Percentiles rank a stretch among this genome's conserved stretches.
These are phyloP conservation scores for Aspergillus spinulosporus DNA, from an alignment of 2,329 filamentous ascomycete genomes.

Conservation along the genomic window DNA sequence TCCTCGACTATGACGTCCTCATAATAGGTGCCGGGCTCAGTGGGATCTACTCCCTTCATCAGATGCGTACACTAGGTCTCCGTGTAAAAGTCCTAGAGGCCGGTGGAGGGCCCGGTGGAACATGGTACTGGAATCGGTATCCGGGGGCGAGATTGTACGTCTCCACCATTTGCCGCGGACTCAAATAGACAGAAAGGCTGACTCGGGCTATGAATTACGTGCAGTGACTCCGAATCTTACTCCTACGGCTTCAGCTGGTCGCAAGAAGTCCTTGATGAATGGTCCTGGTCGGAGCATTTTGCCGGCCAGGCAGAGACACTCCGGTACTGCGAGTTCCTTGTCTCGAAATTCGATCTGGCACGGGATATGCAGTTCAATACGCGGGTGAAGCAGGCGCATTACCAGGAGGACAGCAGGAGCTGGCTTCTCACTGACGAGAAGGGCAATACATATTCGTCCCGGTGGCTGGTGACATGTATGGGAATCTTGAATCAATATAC, in stretches of 20 bases:
- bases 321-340: constrained; percentile 51
- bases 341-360: constrained; percentile 45
- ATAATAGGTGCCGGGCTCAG: constrained; percentile 27
- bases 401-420: constrained; percentile 14
- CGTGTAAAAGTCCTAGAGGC: constrained; percentile 56
- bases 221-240: constrained; percentile 55
- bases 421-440: constrained; percentile 51
- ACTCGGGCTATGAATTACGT: background rate
- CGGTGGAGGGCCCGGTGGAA: constrained; percentile 53
- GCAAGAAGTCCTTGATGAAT: constrained; percentile 29
- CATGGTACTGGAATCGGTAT: constrained; percentile 60
- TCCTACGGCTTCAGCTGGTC: constrained; percentile 53
- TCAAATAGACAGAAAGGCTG: background rate
- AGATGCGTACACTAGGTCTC: constrained; percentile 52
- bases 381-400: constrained; percentile 34
- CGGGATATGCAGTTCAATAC: constrained; percentile 50
- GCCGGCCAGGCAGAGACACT: constrained; percentile 41
- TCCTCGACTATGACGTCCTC: constrained; percentile 32
- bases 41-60: constrained; percentile 55
- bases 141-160: constrained; percentile 49
- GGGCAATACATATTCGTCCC: constrained; percentile 42
- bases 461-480: constrained; percentile 49
- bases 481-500: constrained; percentile 51
- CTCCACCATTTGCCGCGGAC: background rate
- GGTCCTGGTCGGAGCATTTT: constrained; percentile 44